A percentile compares a stretch with the other conserved stretches of the same genome.
Conservation (phyloP, 306 rosid genomes). For the Prunus armeniaca region DNA sequence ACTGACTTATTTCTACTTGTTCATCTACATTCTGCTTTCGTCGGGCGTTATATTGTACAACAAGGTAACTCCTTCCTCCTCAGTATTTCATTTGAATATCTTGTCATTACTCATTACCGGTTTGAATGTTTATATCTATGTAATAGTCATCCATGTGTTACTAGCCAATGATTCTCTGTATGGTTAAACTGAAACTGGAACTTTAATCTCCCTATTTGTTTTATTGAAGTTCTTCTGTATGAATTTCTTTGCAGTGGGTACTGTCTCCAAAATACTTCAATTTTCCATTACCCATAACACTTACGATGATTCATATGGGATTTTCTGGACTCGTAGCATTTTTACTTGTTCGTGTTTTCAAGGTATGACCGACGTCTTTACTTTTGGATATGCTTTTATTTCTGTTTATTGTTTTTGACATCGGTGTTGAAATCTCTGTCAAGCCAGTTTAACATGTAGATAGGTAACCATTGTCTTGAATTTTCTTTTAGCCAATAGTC, state of each 20-base stretch:
- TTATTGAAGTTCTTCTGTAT: not conserved
- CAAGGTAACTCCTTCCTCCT: constrained; percentile 52
- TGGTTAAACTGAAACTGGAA: not conserved
- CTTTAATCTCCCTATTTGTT: not conserved
- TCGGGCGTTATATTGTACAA: constrained; percentile 91
- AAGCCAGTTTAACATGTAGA: not conserved
- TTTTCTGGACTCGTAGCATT: constrained; percentile 93
- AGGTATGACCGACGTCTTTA: constrained; percentile 46
- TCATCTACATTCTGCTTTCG: constrained; percentile 78
- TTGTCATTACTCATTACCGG: not conserved
- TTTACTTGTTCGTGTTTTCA: constrained; percentile 82
- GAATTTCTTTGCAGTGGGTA: constrained; percentile 73
- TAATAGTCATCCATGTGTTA: not conserved
- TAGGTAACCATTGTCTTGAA: not conserved
- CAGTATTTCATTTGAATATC: not conserved
- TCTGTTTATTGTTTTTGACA: not conserved
- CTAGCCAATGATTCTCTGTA: not conserved
- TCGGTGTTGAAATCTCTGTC: not conserved
- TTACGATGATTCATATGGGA: constrained; percentile 96
- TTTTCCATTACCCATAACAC: constrained; percentile 88
- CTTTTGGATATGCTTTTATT: not conserved
- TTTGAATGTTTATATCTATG: not conserved
- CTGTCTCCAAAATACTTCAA: constrained; percentile 89
- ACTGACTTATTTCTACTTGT: constrained; percentile 77
- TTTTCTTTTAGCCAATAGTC: not conserved